Percentiles rank a stretch among this genome's conserved stretches.
Conservation (phyloP, 208 protist species). For the Acanthamoeba royreba region DNA sequence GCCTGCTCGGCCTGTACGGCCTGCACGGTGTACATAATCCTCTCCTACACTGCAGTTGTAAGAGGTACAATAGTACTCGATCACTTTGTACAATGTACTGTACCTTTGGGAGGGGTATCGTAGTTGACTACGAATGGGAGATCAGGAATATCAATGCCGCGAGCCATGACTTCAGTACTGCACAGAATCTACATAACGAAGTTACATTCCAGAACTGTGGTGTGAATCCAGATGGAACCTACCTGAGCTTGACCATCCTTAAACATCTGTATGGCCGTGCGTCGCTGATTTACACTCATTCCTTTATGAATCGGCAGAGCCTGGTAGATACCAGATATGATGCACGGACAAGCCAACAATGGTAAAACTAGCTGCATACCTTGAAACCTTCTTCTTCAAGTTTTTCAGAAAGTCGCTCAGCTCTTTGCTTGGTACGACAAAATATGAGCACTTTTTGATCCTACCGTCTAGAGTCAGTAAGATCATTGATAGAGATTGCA, state of each 20-base stretch:
- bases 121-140: constrained; percentile 88
- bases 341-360: background rate
- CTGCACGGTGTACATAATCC: constrained; percentile 95
- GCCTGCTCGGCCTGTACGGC: constrained; percentile 93
- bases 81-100: background rate
- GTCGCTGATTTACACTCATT: background rate
- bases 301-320: background rate
- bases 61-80: background rate
- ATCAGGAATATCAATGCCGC: constrained; percentile 86
- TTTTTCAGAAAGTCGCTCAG: background rate
- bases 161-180: constrained; percentile 53
- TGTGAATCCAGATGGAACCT: background rate
- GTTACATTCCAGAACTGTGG: too few relatives aligned
- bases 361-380: background rate
- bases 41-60: constrained; percentile 71
- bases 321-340: too few relatives aligned
- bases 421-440: constrained; percentile 18
- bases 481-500: background rate
- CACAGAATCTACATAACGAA: background rate
- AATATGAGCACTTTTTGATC: constrained; percentile 5
- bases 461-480: background rate
- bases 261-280: background rate
- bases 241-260: background rate
- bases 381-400: constrained; percentile 31
- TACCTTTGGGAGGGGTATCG: constrained; percentile 81